Evolutionary conservation across 345 rosid species (phyloP), one percentile per base, ranked within the genome.

Genomic region (Firmiana major): DNA sequence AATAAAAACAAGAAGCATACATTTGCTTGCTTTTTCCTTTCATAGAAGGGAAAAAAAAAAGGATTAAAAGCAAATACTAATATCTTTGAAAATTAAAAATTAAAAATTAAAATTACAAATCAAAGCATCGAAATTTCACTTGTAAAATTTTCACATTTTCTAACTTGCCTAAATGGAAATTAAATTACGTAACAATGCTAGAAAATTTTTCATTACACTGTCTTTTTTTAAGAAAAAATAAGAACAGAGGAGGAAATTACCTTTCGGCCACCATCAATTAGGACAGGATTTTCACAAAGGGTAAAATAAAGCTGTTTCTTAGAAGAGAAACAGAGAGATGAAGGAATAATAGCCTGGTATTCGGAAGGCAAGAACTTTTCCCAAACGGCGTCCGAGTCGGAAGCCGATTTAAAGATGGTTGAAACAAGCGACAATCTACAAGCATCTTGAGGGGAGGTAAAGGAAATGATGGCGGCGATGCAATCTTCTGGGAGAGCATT

Each of bases 341-440:
- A 24, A 8, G 86, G 77, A 21, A 89, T 36, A 9, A 86, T 53
- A 63, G 77, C 53, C 0, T 51, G 42, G 57, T 82, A 81, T 9
- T 88, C 88, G 15, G 83, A 28, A 0, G 92, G 94, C 40, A 93
- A 81, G 80, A 93, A 93, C 38, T 49, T 58, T 5, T 80, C 85
- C 98, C 97, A 90, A 6, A 93, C 89, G n/a, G 81, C 75, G 75
- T 91, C 91, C 24, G 94, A 90, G 1, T 81, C 79, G 0, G 90
- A 85, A 2, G 88, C 92, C 0, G 82, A 86, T 70, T 78, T 85
- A 42, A 89, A 86, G 0, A 65, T 4, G 10, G 79, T 80, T 9
- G 91, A 89, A 36, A 93, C 94, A 46, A 75, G 49, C 0, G 92
- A 80, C 40, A 84, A 62, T 13, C 81, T 79, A 60, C 92, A 86